phyloP scores from a whole-genome alignment of 306 rosid genomes.

The Trifolium fragiferum region DNA sequence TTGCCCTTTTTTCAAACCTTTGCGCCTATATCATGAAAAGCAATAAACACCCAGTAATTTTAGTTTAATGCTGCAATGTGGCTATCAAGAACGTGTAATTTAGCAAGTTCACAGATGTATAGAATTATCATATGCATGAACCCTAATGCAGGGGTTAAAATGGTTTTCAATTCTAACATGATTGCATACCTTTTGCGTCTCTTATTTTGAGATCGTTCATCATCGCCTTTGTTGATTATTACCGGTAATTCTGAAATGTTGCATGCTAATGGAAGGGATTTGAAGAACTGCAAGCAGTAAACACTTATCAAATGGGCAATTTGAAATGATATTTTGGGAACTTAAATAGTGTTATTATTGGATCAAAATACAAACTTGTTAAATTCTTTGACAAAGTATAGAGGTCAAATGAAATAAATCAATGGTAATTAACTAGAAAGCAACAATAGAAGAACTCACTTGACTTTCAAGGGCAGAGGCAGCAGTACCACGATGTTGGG shows the following conservation, averaged over 20 bases:
- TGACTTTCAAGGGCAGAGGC: conserved; percentile 49
- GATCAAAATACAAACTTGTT: neutral
- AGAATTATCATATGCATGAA: neutral
- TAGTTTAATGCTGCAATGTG: neutral
- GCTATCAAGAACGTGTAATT: neutral
- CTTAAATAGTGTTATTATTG: too few species aligned
- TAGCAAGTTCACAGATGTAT: neutral
- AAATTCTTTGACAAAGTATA: neutral
- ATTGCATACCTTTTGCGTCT: conserved; percentile 47
- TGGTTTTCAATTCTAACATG: neutral
- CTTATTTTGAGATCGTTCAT: conserved; percentile 37
- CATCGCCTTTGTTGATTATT: conserved; percentile 42
- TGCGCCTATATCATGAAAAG: conserved; percentile 51
- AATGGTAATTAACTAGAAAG: neutral
- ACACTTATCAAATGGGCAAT: neutral
- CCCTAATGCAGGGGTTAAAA: neutral
- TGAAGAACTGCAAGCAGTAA: conserved; percentile 48
- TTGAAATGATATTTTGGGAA: neutral
- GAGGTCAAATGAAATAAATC: neutral
- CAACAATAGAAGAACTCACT: conserved; percentile 35
- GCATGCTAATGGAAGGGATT: conserved; percentile 46
- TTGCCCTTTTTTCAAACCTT: conserved; percentile 47
- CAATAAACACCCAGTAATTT: conserved; percentile 18
- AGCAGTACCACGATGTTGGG: conserved; percentile 45
- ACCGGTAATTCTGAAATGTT: conserved; percentile 41